phyloP scores from a whole-genome alignment of 2,329 filamentous ascomycete genomes.

The Botrytis cinerea region DNA sequence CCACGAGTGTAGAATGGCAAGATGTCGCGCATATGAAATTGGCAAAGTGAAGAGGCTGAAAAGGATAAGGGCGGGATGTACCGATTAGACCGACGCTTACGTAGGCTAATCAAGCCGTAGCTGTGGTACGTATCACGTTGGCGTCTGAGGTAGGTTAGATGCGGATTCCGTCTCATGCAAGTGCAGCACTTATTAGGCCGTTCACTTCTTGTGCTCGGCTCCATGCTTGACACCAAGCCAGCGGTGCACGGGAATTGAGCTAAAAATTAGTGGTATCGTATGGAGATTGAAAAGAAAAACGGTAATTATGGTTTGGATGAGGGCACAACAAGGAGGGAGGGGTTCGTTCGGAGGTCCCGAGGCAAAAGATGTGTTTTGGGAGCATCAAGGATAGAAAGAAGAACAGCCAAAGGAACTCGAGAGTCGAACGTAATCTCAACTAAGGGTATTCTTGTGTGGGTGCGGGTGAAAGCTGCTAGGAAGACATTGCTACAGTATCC shows the following conservation, averaged over 20 bases:
- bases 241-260: not conserved
- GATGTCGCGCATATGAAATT: not conserved
- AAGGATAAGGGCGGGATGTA: not conserved
- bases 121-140: not conserved
- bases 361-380: not conserved
- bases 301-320: not conserved
- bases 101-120: slow-evolving; percentile 1
- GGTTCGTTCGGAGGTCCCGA: not conserved
- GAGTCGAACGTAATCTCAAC: not conserved
- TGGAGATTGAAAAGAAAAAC: not conserved
- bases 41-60: not conserved
- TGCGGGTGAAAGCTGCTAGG: not conserved
- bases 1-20: not conserved
- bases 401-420: not conserved
- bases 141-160: not conserved
- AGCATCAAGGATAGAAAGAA: not conserved
- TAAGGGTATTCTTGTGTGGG: not conserved
- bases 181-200: not conserved
- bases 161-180: not conserved
- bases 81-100: not conserved
- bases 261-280: not conserved
- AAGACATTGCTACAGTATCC: not conserved
- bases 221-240: not conserved
- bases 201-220: not conserved
- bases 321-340: not conserved